Base-by-base conservation (phyloP, 2,329 filamentous ascomycete genomes). In the Penicillium sp. region DNA sequence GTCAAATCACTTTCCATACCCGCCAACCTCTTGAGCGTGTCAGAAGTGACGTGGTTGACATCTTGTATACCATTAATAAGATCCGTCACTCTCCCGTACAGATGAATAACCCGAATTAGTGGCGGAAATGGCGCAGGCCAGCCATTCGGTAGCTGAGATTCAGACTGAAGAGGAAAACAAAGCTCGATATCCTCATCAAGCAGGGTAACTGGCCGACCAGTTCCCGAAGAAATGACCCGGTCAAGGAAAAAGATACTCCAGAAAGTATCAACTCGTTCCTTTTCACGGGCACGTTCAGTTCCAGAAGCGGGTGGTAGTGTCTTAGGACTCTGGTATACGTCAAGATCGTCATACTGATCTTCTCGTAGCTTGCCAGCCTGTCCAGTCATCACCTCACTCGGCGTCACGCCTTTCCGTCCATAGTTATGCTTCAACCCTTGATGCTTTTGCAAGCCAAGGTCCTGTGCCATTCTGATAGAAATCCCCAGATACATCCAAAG, bases 401-500 rank as follows among this genome's bases (percentile, higher is more conserved):
- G 83, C 0, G 81, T 84, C 2, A 83, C 79, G 0, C 83, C 83
- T 48, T 77, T 76, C 18, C 75, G 77, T 14, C 83, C 83, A 57
- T 76, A 76, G 56, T 79, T 80, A 52, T 82, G 81, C 56, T 77
- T 81, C 40, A 95, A 81, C 0, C 90, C 91, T 60, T 92, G 87
- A 15, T 89, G 80, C 60, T 92, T 95, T 63, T 93, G 89, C 60
- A 96, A 79, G 0, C 92, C 91, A 9, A 96, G 74, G 67, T 92
- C 88, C 57, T 90, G 84, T 0, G 88, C 88, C 85, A 92, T 89
- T 4, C 91, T 86, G 57, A 96, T 96, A 0, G 91, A 88, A 49
- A 93, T 87, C 0, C 91, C 92, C 1, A 96, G 79, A 68, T 95
- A 96, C 90, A 96, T 95, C 91, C 92, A 96, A 6, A 96, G 74